Evolutionary conservation across 2,329 filamentous ascomycete genomes (phyloP).

Genomic region (Clonostachys rosea): DNA sequence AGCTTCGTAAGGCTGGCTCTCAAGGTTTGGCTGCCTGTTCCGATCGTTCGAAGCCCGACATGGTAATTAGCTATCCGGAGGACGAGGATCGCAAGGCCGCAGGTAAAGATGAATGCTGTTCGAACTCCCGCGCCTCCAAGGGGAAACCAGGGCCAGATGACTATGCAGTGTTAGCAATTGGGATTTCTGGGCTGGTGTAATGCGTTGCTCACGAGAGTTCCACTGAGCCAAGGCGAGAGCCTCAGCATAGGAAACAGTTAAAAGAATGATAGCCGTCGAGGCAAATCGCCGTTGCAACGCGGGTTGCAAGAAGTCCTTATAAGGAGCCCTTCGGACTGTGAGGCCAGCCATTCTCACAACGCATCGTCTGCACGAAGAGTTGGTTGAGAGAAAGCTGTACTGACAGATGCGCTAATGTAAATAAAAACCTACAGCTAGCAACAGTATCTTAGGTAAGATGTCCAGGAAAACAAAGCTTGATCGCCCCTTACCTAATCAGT

Average conservation of each 20-base stretch:
- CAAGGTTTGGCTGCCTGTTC: slow-evolving; percentile 63
- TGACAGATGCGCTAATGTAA: neutral
- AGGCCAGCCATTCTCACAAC: slow-evolving; percentile 44
- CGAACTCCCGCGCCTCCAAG: slow-evolving; percentile 72
- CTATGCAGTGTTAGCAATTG: slow-evolving; percentile 32
- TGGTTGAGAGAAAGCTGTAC: slow-evolving; percentile 15
- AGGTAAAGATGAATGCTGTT: slow-evolving; percentile 69
- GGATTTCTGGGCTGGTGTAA: neutral
- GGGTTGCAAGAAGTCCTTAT: slow-evolving; percentile 89
- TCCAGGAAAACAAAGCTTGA: slow-evolving; percentile 1
- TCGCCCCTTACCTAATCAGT: neutral
- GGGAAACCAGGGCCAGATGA: slow-evolving; percentile 84
- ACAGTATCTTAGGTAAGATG: neutral
- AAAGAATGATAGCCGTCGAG: slow-evolving; percentile 65
- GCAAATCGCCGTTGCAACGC: slow-evolving; percentile 84
- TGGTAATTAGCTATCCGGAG: slow-evolving; percentile 83
- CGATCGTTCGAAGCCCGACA: slow-evolving; percentile 66
- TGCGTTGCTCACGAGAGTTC: slow-evolving; percentile 55
- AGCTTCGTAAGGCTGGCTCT: slow-evolving; percentile 50
- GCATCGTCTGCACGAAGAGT: slow-evolving; percentile 26
- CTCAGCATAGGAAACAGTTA: slow-evolving; percentile 69
- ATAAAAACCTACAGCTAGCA: neutral
- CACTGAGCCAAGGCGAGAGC: slow-evolving; percentile 66
- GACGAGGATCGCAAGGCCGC: slow-evolving; percentile 73
- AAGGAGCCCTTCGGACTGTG: slow-evolving; percentile 55